Conservation (phyloP, 148 eudicot genomes). For the Salicornia ramosissima region DNA sequence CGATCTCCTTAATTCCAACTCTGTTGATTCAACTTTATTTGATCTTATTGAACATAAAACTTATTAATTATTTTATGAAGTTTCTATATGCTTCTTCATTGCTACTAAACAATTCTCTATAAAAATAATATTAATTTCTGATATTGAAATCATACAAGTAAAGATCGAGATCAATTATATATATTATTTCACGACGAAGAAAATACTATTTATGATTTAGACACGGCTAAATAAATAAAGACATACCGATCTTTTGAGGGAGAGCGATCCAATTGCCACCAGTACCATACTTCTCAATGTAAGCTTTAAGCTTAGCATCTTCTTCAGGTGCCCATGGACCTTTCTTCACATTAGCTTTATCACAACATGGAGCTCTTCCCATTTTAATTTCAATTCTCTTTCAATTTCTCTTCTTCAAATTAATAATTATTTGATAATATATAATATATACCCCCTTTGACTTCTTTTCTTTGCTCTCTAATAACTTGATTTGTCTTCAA, state of each 20-base stretch:
- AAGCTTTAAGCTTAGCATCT: constrained; percentile 79
- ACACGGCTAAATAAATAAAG: not conserved
- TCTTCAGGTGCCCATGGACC: constrained; percentile 96
- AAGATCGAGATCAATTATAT: no score
- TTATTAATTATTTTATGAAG: no score
- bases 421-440: not conserved
- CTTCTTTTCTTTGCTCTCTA: constrained; percentile 7
- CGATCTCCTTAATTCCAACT: no score
- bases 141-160: no score
- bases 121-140: no score
- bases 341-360: constrained; percentile 77
- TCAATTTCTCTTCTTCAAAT: not conserved
- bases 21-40: no score
- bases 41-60: no score
- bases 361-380: constrained; percentile 97
- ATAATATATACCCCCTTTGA: constrained; percentile 11
- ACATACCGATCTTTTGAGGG: constrained; percentile 81
- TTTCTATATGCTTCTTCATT: no score
- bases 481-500: not conserved
- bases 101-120: no score
- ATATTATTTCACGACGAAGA: no score
- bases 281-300: constrained; percentile 68
- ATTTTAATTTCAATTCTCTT: constrained; percentile 32
- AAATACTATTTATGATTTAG: no score
- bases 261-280: constrained; percentile 92